Percentiles rank a stretch among this genome's conserved stretches.
Conservation (phyloP, 495 filamentous ascomycete species). For the Bryoglossum gracile region DNA sequence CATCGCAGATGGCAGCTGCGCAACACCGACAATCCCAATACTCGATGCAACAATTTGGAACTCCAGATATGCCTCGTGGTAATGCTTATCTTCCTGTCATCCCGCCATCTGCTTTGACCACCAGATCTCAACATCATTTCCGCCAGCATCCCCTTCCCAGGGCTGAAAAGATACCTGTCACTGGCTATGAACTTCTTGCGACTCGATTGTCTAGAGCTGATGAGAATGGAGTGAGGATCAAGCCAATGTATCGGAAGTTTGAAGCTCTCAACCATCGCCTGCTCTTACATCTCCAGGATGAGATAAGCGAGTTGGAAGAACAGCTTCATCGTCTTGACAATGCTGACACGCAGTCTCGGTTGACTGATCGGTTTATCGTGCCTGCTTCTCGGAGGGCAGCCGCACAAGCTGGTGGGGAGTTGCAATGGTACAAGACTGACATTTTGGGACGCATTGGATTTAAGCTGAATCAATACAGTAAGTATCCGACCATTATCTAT, state of each 20-base stretch:
- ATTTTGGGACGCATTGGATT: constrained; percentile 61
- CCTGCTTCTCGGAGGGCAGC: constrained; percentile 63
- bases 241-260: constrained; percentile 80
- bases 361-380: constrained; percentile 40
- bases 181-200: constrained; percentile 23
- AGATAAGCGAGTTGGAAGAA: constrained; percentile 72
- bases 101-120: constrained; percentile 8
- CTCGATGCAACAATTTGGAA: constrained; percentile 18
- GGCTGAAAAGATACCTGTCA: constrained; percentile 19
- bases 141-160: constrained; percentile 8
- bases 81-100: constrained; percentile 7
- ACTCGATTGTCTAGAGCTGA: constrained; percentile 13
- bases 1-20: constrained; percentile 24
- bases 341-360: constrained; percentile 58
- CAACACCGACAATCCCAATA: constrained; percentile 21
- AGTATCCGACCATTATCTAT: constrained; percentile 26
- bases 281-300: constrained; percentile 79
- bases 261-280: constrained; percentile 78
- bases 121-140: constrained; percentile 9
- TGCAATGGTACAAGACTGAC: constrained; percentile 65
- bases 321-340: constrained; percentile 65
- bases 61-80: constrained; percentile 14
- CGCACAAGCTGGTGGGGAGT: constrained; percentile 52
- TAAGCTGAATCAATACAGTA: constrained; percentile 82
- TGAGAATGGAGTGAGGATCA: constrained; percentile 30